Base-by-base conservation (phyloP, 352 stramenopile genomes). In the Globisporangium nunn region DNA sequence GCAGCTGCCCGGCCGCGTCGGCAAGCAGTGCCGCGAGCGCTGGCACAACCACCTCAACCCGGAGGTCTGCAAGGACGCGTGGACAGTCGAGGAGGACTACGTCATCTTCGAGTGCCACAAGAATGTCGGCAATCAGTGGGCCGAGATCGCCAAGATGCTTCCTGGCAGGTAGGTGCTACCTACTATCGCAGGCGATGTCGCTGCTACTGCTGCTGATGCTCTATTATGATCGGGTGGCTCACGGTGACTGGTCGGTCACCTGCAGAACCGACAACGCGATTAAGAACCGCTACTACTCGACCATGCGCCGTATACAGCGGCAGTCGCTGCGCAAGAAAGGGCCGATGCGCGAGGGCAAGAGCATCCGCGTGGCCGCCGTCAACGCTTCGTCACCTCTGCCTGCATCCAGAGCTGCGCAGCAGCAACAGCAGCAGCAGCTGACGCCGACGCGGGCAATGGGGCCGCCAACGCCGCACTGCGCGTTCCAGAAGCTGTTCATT, bases 271-370 rank as follows among this genome's bases (percentile, higher is more conserved):
- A 96, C 63, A 96, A 96, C 63, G 85, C 84, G 31, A 96, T 96
- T 64, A 96, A 96, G 69, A 96, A 95, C 58, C 75, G 86, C 40
- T 96, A 93, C 64, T 96, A 97, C 66, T 96, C 86, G 58, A 96
- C 82, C n/a, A 94, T 93, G 82, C 70, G 86, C 4, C 79, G 86
- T 57, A 91, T 95, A 79, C 80, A 93, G 65, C 70, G 85, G 0
- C 85, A 95, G 61, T 94, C 85, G 18, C 77, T 94, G 45, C 85
- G 85, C 17, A 94, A 92, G 70, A 94, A 94, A 76, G 81, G 79
- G 2, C 71, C 78, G 10, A 73, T 93, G 63, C 72, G 82, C 18
- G 80, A 93, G 52, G 82, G 80, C 50, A 93, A 93, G 53, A 88
- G 75, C 58, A 89, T 92, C 45, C 77, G 81, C 23, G 72, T 90